Percentiles rank a stretch among this genome's conserved stretches.
phyloP scores from a whole-genome alignment of 2,329 filamentous ascomycete species.

The Alternaria incomplexa region DNA sequence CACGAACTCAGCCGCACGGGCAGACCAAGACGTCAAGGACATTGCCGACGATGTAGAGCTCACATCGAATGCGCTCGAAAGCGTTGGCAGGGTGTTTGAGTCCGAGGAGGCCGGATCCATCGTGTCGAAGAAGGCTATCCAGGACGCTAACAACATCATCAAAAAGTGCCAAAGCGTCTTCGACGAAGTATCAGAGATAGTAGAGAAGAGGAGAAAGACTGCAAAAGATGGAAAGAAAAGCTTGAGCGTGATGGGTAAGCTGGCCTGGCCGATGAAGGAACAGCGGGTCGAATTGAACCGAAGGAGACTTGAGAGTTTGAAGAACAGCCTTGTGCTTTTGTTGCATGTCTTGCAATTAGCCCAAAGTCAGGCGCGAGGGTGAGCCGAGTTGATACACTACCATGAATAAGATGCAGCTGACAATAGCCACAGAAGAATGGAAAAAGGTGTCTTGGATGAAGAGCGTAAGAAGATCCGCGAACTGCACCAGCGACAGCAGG shows the following conservation, averaged over 20 bases:
- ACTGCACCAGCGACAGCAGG: constrained; percentile 34
- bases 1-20: constrained; percentile 23
- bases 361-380: constrained; percentile 28
- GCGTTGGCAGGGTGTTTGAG: constrained; percentile 29
- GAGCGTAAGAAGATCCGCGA: constrained; percentile 35
- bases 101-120: constrained; percentile 17
- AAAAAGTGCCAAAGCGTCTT: constrained; percentile 36
- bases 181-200: constrained; percentile 26
- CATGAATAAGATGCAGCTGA: not conserved
- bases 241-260: constrained; percentile 22
- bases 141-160: constrained; percentile 30
- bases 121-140: constrained; percentile 29
- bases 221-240: constrained; percentile 22
- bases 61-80: constrained; percentile 31
- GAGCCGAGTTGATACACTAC: not conserved
- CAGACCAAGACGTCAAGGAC: constrained; percentile 30
- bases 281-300: constrained; percentile 31
- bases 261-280: constrained; percentile 34
- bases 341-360: constrained; percentile 37
- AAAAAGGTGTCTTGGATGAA: constrained; percentile 21
- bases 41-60: constrained; percentile 35
- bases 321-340: constrained; percentile 34
- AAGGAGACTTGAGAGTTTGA: constrained; percentile 33
- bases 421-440: constrained; percentile 12
- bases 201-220: constrained; percentile 26